Evolutionary conservation across 148 eudicot genomes (phyloP).

Genomic region (Hydrangea macrophylla): DNA sequence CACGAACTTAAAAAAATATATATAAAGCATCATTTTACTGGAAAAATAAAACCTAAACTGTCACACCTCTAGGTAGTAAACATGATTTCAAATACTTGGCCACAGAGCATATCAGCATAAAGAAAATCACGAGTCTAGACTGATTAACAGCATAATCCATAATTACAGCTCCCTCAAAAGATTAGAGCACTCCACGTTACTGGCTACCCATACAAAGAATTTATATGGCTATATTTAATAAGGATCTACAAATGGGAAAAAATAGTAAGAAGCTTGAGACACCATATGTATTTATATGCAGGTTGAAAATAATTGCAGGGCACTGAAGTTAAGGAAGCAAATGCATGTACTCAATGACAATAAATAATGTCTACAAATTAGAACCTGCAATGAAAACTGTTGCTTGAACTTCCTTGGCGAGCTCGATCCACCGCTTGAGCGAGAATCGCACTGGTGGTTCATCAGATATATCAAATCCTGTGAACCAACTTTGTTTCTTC

Average conservation of each 20-base stretch:
- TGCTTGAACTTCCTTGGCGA: slow-evolving; percentile 71
- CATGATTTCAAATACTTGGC: no score
- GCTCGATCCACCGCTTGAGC: slow-evolving; percentile 64
- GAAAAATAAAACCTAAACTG: no score
- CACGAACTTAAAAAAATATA: not conserved
- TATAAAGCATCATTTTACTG: not conserved
- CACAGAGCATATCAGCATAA: no score
- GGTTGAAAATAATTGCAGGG: not conserved
- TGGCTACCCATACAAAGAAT: no score
- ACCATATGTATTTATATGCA: not conserved
- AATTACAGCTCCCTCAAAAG: not conserved
- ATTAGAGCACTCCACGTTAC: not conserved
- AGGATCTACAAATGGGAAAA: not conserved
- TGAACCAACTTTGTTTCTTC: slow-evolving; percentile 60
- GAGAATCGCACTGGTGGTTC: slow-evolving; percentile 57
- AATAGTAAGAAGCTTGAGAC: not conserved
- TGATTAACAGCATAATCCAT: not conserved
- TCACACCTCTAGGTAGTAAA: no score
- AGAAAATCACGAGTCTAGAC: not conserved
- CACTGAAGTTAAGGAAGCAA: not conserved
- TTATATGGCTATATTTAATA: no score
- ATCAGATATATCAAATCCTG: slow-evolving; percentile 80
- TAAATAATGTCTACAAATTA: slow-evolving; percentile 7
- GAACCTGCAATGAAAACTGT: slow-evolving; percentile 89
- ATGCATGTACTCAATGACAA: not conserved